A percentile compares a stretch with the other conserved stretches of the same genome.
phyloP scores from a whole-genome alignment of 768 basidiomycete species.

The Kwoniella sp. region DNA sequence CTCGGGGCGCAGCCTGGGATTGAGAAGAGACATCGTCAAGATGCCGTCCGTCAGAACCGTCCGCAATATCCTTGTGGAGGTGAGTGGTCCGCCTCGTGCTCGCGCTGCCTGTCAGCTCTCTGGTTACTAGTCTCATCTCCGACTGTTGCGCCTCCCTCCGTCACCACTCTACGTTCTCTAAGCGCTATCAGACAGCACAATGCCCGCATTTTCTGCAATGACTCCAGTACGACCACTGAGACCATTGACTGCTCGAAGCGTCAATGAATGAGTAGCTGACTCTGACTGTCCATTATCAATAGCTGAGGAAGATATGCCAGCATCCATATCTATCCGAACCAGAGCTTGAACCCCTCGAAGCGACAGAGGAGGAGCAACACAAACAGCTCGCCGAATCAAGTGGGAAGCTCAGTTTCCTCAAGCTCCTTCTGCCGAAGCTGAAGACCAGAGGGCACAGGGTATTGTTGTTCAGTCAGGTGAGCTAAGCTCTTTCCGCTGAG shows the following conservation, averaged over 20 bases:
- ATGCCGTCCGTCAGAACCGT: constrained; percentile 39
- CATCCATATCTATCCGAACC: constrained; percentile 85
- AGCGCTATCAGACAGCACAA: too few relatives aligned
- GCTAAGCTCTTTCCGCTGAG: constrained; percentile 8
- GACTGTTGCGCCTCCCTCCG: too few relatives aligned
- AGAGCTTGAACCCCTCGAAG: constrained; percentile 72
- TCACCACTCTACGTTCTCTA: too few relatives aligned
- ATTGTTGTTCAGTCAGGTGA: constrained; percentile 86
- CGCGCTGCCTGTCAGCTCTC: too few relatives aligned
- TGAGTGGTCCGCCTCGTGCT: too few relatives aligned
- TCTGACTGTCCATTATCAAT: neutral
- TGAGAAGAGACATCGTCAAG: neutral
- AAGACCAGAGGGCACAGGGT: constrained; percentile 84
- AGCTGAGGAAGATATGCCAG: constrained; percentile 60
- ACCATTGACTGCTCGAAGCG: too few relatives aligned
- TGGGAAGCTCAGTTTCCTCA: constrained; percentile 80
- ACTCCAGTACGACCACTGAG: too few relatives aligned
- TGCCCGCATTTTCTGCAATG: too few relatives aligned
- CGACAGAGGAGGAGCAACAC: constrained; percentile 67
- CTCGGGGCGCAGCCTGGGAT: too few relatives aligned
- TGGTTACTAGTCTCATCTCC: too few relatives aligned
- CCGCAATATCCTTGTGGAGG: constrained; percentile 51
- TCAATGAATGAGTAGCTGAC: constrained; percentile 3
- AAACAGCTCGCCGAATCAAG: constrained; percentile 79
- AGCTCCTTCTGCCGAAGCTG: constrained; percentile 75